Percentiles rank a stretch among this genome's conserved stretches.
These are phyloP conservation scores for Thamnidium elegans DNA, from an alignment of 192 early-diverging fungal species.

Conservation along the genomic window DNA sequence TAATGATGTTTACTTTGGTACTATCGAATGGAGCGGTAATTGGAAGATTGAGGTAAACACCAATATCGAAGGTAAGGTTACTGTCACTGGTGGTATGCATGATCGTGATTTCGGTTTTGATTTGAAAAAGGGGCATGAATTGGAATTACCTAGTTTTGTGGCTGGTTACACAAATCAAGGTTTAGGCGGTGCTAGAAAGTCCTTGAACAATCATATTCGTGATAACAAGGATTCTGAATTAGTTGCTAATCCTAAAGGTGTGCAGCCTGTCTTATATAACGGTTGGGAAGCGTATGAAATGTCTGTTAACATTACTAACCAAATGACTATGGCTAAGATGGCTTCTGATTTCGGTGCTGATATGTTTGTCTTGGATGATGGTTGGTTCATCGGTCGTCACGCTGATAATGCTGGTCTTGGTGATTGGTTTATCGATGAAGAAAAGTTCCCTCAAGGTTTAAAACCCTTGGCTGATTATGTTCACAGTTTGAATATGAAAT, in stretches of 20 bases:
- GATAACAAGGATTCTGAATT: not conserved
- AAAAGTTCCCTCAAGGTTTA: conserved; percentile 25
- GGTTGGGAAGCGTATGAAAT: conserved; percentile 24
- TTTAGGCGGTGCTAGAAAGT: conserved; percentile 13
- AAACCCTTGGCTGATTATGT: conserved; percentile 20
- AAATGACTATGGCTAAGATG: conserved; percentile 1
- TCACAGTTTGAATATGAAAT: conserved; percentile 22
- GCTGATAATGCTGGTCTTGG: conserved; percentile 22
- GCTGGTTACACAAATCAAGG: conserved; percentile 13
- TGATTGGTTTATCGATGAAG: conserved; percentile 22
- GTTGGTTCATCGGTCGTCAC: conserved; percentile 23
- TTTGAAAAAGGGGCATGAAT: not conserved
- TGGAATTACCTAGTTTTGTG: conserved; percentile 14
- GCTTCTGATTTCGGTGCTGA: conserved; percentile 18
- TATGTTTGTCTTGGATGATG: conserved; percentile 29
- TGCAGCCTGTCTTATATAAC: conserved; percentile 24
- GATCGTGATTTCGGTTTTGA: conserved; percentile 18
- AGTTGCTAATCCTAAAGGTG: not conserved
- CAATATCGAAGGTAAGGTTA: not conserved
- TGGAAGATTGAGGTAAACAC: conserved; percentile 13
- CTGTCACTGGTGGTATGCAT: conserved; percentile 15
- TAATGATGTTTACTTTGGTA: conserved; percentile 25
- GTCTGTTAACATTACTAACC: conserved; percentile 3
- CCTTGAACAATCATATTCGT: conserved; percentile 2
- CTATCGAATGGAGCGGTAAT: conserved; percentile 25